A percentile compares a stretch with the other conserved stretches of the same genome.
These are phyloP conservation scores for Cutaneotrichosporon cutaneum DNA, from an alignment of 1,284 basidiomycete species.

Conservation along the genomic window DNA sequence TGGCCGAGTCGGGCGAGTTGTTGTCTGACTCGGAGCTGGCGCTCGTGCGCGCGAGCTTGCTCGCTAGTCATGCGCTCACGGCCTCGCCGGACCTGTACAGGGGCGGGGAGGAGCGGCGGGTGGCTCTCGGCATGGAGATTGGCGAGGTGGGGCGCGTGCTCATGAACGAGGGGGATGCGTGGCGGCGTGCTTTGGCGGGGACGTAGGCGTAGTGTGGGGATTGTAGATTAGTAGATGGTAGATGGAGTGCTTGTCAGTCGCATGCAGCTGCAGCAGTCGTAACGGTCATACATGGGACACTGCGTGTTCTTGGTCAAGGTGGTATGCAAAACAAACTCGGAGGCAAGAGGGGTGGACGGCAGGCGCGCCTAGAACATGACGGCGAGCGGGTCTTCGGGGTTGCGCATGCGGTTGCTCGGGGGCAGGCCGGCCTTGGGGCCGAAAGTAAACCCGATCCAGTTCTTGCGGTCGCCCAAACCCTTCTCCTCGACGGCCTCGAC, in stretches of 20 bases:
- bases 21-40: slow-evolving; percentile 45
- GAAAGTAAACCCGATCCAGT: slow-evolving; percentile 87
- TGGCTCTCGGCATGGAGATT: slow-evolving; percentile 53
- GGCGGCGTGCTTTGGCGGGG: slow-evolving; percentile 50
- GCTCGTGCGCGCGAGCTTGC: slow-evolving; percentile 41
- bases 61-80: slow-evolving; percentile 47
- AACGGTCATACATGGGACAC: slow-evolving; percentile 10
- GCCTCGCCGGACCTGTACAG: slow-evolving; percentile 38
- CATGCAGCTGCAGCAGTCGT: neutral
- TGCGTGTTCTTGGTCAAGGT: slow-evolving; percentile 3
- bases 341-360: neutral
- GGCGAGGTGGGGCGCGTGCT: slow-evolving; percentile 52
- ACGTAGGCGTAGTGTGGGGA: slow-evolving; percentile 6
- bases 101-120: slow-evolving; percentile 42
- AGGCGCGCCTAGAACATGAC: slow-evolving; percentile 50
- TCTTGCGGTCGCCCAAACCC: slow-evolving; percentile 61
- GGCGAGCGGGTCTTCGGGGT: slow-evolving; percentile 49
- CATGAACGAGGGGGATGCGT: slow-evolving; percentile 52
- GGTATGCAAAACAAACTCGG: neutral
- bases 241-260: neutral
- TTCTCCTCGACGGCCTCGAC: slow-evolving; percentile 89
- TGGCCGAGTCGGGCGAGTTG: slow-evolving; percentile 45
- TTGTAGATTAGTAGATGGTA: neutral
- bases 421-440: slow-evolving; percentile 64
- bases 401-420: slow-evolving; percentile 31